phyloP scores from a whole-genome alignment of 805 yeast species.

The Zygotorulaspora chibaensis region DNA sequence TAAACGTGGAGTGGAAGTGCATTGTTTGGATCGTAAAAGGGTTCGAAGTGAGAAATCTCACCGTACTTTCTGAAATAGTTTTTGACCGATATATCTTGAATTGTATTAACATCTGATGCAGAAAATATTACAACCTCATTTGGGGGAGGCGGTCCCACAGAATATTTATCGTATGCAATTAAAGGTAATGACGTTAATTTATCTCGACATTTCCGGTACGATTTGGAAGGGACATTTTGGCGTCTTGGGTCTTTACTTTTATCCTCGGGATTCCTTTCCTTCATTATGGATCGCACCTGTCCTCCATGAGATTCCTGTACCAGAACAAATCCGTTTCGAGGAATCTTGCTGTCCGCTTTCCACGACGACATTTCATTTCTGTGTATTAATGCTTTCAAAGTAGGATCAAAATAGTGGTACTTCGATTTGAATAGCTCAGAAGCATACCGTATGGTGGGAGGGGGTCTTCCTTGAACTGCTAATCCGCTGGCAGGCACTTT shows the following conservation, averaged over 20 bases:
- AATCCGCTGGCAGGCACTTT: not conserved
- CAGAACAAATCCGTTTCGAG: conserved; percentile 26
- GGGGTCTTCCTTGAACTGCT: conserved; percentile 16
- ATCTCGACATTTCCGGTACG: conserved; percentile 18
- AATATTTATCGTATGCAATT: conserved; percentile 60
- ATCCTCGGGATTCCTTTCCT: conserved; percentile 19
- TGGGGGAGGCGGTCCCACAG: conserved; percentile 71
- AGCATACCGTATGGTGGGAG: conserved; percentile 21
- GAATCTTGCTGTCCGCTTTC: conserved; percentile 21
- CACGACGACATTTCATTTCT: conserved; percentile 24
- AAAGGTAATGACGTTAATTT: conserved; percentile 17
- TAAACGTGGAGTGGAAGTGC: conserved; percentile 79
- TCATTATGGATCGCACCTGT: conserved; percentile 18
- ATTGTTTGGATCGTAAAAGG: conserved; percentile 63
- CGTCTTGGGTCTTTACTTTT: conserved; percentile 28
- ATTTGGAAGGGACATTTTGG: not conserved
- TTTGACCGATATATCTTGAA: conserved; percentile 29
- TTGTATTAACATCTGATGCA: conserved; percentile 15
- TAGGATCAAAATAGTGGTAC: conserved; percentile 32
- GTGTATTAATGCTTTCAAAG: conserved; percentile 19
- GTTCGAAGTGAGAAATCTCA: conserved; percentile 51
- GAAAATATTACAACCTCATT: conserved; percentile 68
- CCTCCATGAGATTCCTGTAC: conserved; percentile 17
- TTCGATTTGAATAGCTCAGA: conserved; percentile 22
- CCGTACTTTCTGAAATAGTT: conserved; percentile 64